Percentiles rank a stretch among this genome's conserved stretches.
Evolutionary conservation across 805 yeast species (phyloP).

Genomic region (Candida coquimbonensis): DNA sequence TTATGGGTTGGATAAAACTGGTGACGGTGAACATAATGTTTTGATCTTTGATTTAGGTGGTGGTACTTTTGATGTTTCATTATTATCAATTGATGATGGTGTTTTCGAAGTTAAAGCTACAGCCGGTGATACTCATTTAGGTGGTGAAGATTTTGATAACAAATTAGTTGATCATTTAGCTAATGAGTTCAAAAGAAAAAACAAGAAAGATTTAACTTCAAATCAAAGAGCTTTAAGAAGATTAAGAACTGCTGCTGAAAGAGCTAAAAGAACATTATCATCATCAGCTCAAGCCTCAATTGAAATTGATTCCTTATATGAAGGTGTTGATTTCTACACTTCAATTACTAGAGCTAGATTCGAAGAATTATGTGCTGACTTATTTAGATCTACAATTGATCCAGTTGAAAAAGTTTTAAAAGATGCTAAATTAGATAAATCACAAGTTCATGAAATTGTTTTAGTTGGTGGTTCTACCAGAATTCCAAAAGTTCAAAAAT

Average conservation of each 20-base stretch:
- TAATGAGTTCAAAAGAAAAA: conserved; percentile 95
- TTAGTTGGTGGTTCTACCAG: conserved; percentile 98
- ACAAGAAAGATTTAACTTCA: conserved; percentile 86
- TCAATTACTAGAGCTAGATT: conserved; percentile 98
- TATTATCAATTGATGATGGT: conserved; percentile 91
- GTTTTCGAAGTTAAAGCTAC: conserved; percentile 97
- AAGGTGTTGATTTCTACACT: conserved; percentile 97
- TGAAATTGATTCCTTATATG: conserved; percentile 93
- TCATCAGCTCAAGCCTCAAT: conserved; percentile 95
- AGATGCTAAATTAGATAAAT: conserved; percentile 90
- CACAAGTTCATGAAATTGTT: conserved; percentile 89
- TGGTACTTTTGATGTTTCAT: conserved; percentile 97
- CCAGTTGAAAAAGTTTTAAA: conserved; percentile 96
- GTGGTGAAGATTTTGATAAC: conserved; percentile 99
- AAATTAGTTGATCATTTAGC: conserved; percentile 91
- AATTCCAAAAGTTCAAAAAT: conserved; percentile 97
- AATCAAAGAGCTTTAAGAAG: conserved; percentile 98
- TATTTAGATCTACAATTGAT: conserved; percentile 89
- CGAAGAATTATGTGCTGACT: conserved; percentile 94
- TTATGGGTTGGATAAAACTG: conserved; percentile 73
- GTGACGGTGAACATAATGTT: conserved; percentile 76
- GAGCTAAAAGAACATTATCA: conserved; percentile 98
- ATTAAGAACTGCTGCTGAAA: conserved; percentile 97
- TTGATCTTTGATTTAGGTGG: conserved; percentile 96
- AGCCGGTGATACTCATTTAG: conserved; percentile 75